phyloP scores from a whole-genome alignment of 176 grass and related monocot species.

The Eleusine coracana region DNA sequence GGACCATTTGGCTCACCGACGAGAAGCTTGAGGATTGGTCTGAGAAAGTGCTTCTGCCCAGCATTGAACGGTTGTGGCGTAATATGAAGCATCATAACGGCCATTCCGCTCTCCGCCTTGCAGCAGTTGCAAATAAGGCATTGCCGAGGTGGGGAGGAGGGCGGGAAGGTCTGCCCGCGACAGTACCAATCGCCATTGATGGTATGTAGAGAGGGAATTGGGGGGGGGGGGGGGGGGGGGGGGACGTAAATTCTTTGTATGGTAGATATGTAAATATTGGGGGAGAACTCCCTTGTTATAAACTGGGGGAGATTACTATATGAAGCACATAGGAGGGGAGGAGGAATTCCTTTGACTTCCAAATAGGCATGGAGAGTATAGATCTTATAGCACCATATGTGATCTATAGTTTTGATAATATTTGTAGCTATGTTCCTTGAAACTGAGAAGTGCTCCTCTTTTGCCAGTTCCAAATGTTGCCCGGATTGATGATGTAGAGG shows the following conservation, averaged over 20 bases:
- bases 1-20: constrained; percentile 61
- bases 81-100: constrained; percentile 48
- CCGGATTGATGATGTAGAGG: constrained; percentile 26
- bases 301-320: constrained; percentile 39
- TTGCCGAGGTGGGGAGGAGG: constrained; percentile 37
- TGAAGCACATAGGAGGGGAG: constrained; percentile 48
- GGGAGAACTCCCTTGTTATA: constrained; percentile 44
- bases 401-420: constrained; percentile 65
- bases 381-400: constrained; percentile 56
- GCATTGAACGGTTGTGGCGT: constrained; percentile 64
- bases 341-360: constrained; percentile 54
- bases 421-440: constrained; percentile 61
- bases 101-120: constrained; percentile 47
- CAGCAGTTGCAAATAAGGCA: constrained; percentile 33
- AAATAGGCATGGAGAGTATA: constrained; percentile 68
- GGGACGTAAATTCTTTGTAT: constrained; percentile 60
- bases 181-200: constrained; percentile 63
- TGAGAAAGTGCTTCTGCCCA: constrained; percentile 55
- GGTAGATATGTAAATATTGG: constrained; percentile 88
- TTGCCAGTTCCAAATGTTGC: constrained; percentile 39
- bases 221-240: constrained; percentile 38
- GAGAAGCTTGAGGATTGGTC: constrained; percentile 78
- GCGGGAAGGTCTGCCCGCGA: constrained; percentile 51
- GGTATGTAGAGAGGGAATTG: constrained; percentile 54
- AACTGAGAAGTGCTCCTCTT: constrained; percentile 12